Base-by-base conservation (phyloP, 129 eudicot species). In the Flaveria linearis region DNA sequence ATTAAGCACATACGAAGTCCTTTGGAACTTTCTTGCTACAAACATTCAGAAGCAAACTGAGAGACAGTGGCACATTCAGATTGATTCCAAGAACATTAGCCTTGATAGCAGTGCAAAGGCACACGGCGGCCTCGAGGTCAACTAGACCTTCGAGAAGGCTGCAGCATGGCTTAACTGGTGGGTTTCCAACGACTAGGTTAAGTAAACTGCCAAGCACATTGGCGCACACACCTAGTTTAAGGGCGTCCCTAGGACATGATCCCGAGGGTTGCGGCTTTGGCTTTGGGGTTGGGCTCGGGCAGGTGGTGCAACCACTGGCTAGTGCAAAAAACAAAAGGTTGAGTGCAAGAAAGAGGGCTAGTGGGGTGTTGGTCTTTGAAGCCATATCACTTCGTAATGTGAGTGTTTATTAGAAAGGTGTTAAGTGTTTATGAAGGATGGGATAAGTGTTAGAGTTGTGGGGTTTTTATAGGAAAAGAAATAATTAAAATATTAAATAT, bases 81-180 rank as follows among this genome's bases (percentile, higher is more conserved):
- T 89, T 84, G 52, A 89, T 84, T 12, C 96, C 92, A 67, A 90
- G 76, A 82, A 90, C 7, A 36, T 87, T 87, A 11, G 90, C 90
- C 69, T 85, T 85, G 16, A 90, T 81, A 60, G 90, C 92, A 46
- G 90, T 87, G 84, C 96, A 90, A 28, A 90, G 90, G 81, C 96
- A 90, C 3, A 85, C 68, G 1, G 96, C 96, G 1, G 91, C 96
- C 75, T 89, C 96, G 1, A 89, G 88, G 56, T 86, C 89, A 39
- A 68, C 84, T 22, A 87, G 85, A 23, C 92, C 96, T 66, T 83
- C 20, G 9, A 89, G 72, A 45, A 89, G 85, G 41, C 80, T 74
- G 76, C 96, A 89, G 25, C 96, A 89, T 63, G 88, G 93, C 22
- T 72, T 68, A 18, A 49, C 68, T 4, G 88, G 83, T n/a, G 93